Conservation (phyloP, 306 rosid species). For the Citrullus amarus region DNA sequence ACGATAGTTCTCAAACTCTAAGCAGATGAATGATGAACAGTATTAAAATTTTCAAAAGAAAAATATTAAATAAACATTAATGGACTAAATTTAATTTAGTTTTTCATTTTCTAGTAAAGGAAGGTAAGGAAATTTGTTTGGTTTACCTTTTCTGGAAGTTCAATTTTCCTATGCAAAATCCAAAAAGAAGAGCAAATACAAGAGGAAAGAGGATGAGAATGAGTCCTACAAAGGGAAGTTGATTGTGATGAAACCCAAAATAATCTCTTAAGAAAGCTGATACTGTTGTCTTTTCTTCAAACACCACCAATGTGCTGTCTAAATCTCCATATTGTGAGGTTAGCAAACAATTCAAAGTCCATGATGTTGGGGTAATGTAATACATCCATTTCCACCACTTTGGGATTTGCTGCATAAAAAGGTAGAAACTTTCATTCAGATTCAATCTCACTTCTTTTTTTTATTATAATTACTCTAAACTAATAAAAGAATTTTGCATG, state of each 20-base stretch:
- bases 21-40: too few species aligned
- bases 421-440: not conserved
- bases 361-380: slow-evolving; percentile 31
- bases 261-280: slow-evolving; percentile 27
- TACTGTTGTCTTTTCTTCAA: slow-evolving; percentile 19
- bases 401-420: slow-evolving; percentile 34
- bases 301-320: slow-evolving; percentile 12
- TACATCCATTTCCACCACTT: slow-evolving; percentile 44
- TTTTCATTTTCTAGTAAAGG: not conserved
- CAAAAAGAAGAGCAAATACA: slow-evolving; percentile 23
- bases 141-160: slow-evolving; percentile 23
- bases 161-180: slow-evolving; percentile 17
- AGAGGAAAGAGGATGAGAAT: slow-evolving; percentile 25
- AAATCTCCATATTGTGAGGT: slow-evolving; percentile 50
- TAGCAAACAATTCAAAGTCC: slow-evolving; percentile 28
- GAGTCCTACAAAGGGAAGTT: slow-evolving; percentile 19
- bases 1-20: too few species aligned
- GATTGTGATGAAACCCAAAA: slow-evolving; percentile 28
- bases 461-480: not conserved
- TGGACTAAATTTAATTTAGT: too few species aligned
- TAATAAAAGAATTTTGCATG: not conserved
- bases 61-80: too few species aligned
- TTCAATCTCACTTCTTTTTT: not conserved
- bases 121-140: not conserved
- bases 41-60: not conserved